Conservation (phyloP, 2,329 filamentous ascomycete species). For the Septoria petroselini region DNA sequence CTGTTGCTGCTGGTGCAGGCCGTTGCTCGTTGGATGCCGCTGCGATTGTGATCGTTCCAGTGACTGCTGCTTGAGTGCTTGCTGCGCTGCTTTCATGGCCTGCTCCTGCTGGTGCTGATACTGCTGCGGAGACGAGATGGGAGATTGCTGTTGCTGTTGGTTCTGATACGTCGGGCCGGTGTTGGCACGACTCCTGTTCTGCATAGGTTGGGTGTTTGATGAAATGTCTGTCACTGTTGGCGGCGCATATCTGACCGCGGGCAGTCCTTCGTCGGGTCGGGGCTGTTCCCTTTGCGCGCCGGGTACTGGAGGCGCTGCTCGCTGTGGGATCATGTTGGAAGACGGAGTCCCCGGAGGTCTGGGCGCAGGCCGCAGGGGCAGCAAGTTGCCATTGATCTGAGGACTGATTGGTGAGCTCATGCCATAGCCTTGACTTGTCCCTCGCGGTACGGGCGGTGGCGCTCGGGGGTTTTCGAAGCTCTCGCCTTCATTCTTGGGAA, state of each 20-base stretch:
- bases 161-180: constrained; percentile 44
- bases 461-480: constrained; percentile 97
- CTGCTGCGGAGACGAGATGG: constrained; percentile 44
- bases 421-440: constrained; percentile 38
- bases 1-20: constrained; percentile 47
- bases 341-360: constrained; percentile 65
- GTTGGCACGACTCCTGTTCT: constrained; percentile 45
- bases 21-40: constrained; percentile 56
- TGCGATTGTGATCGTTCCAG: constrained; percentile 61
- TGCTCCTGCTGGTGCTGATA: constrained; percentile 77
- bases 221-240: constrained; percentile 41
- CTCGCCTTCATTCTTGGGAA: constrained; percentile 83
- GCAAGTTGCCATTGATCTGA: constrained; percentile 54
- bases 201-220: constrained; percentile 34
- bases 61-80: constrained; percentile 65
- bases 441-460: constrained; percentile 77
- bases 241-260: constrained; percentile 44
- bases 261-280: constrained; percentile 40
- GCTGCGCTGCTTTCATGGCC: constrained; percentile 74
- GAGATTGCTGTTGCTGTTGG: constrained; percentile 44
- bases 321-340: constrained; percentile 48
- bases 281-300: constrained; percentile 41
- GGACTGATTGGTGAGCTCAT: constrained; percentile 45
- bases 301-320: constrained; percentile 44
- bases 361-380: constrained; percentile 74